These are phyloP conservation scores for Rhexocercosporidium sp. DNA, from an alignment of 2,329 filamentous ascomycete species.

Conservation along the genomic window DNA sequence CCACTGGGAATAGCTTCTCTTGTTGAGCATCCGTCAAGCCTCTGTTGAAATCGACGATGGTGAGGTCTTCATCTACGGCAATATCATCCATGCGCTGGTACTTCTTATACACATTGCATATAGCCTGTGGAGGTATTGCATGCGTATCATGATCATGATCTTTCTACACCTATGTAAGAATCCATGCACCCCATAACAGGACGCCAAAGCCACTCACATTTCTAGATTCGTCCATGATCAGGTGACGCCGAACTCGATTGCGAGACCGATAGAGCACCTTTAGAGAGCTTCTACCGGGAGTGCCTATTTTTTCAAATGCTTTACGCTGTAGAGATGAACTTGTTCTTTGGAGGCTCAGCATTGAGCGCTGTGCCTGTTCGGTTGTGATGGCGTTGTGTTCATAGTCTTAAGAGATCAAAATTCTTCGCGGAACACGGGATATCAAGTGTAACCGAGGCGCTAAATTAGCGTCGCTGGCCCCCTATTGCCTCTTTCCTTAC, in stretches of 20 bases:
- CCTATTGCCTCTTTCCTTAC: background rate
- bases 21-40: slow-evolving; percentile 39
- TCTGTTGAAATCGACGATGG: slow-evolving; percentile 40
- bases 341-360: background rate
- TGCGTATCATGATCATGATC: slow-evolving; percentile 40
- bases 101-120: slow-evolving; percentile 42
- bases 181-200: background rate
- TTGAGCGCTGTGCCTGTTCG: background rate
- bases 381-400: background rate
- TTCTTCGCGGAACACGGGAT: background rate
- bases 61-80: slow-evolving; percentile 34
- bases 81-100: slow-evolving; percentile 40
- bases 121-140: slow-evolving; percentile 41
- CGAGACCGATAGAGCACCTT: slow-evolving; percentile 14
- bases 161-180: slow-evolving; percentile 11
- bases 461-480: slow-evolving; percentile 1
- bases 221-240: slow-evolving; percentile 23
- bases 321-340: background rate
- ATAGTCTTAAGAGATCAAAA: slow-evolving; percentile 11
- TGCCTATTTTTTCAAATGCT: background rate
- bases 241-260: slow-evolving; percentile 17
- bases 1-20: slow-evolving; percentile 32
- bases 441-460: slow-evolving; percentile 1
- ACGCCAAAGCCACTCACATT: slow-evolving; percentile 16
- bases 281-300: background rate